phyloP scores from a whole-genome alignment of 73 alveolate genomes.

The Paramecium bursaria region DNA sequence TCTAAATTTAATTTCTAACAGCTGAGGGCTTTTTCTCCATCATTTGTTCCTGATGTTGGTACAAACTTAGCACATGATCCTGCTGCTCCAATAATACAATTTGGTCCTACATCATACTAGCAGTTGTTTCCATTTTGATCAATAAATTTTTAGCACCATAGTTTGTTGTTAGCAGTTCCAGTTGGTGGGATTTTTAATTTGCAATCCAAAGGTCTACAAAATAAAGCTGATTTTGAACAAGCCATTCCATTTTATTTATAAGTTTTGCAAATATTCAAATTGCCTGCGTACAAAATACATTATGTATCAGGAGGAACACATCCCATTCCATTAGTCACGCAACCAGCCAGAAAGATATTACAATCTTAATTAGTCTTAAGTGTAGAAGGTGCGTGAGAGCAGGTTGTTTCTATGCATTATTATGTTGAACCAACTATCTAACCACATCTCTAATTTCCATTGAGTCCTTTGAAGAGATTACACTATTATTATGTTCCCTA shows the following conservation, averaged over 20 bases:
- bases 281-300: slow-evolving; percentile 5
- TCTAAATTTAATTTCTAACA: no score
- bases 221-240: no score
- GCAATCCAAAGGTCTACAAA: no score
- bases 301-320: not conserved
- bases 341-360: slow-evolving; percentile 6
- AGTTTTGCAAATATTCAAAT: not conserved
- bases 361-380: not conserved
- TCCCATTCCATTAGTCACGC: slow-evolving; percentile 50
- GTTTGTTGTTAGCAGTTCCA: no score
- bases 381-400: slow-evolving; percentile 10
- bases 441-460: slow-evolving; percentile 25
- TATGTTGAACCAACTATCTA: no score
- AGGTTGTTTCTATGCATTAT: not conserved
- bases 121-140: no score
- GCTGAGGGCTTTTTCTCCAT: not conserved
- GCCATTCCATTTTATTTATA: no score
- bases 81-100: no score
- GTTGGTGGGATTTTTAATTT: no score
- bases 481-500: not conserved
- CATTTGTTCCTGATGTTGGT: not conserved
- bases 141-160: no score
- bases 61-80: no score
- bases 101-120: no score
- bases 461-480: not conserved